Evolutionary conservation across 768 basidiomycete species (phyloP), one percentile per base, ranked within the genome.

Genomic region (Leccinum rimulosum): DNA sequence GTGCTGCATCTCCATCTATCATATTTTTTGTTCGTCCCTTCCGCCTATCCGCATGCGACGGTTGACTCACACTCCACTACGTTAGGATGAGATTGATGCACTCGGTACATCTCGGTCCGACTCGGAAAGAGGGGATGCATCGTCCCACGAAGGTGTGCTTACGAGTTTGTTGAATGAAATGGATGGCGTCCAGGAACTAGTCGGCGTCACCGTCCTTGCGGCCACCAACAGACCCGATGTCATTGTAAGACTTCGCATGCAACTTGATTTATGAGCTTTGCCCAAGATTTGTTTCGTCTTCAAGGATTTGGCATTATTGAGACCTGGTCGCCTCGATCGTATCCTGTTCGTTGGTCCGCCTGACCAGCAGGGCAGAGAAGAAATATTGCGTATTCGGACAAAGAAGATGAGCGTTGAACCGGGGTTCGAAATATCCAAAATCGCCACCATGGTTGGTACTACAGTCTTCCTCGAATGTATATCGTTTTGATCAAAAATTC

Each of bases 151-250:
- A 64, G 95, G 97, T 8, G 93, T 98, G 12, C 80, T 99, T 8
- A 95, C 95, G 2, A 96, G 87, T 60, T 79, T 99, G 12, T 72
- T 99, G 57, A 98, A 96, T 69, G 97, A 99, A 70, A 98, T 98
- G 94, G 97, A 98, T 68, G 97, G 97, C 19, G 91, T 98, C 1
- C 93, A 98, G 73, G 94, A 96, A 74, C 79, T 98, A 19, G 79
- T 89, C 17, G 95, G 95, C 0, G 97, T 99, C n/a, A 95, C 93
- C 1, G 84, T 98, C 35, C 84, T 99, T 10, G 97, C 94, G 1
- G 97, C 97, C 0, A 99, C 97, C 12, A 98, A 99, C 70, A 77
- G 95, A 57, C 97, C 97, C 8, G 95, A 97, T 61, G 85, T 86
- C n/a, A 86, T 97, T 47, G 89, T 91, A 60, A 70, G 91, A 80